Evolutionary conservation across 2,329 filamentous ascomycete genomes (phyloP).

Genomic region (Monilinia aucupariae): DNA sequence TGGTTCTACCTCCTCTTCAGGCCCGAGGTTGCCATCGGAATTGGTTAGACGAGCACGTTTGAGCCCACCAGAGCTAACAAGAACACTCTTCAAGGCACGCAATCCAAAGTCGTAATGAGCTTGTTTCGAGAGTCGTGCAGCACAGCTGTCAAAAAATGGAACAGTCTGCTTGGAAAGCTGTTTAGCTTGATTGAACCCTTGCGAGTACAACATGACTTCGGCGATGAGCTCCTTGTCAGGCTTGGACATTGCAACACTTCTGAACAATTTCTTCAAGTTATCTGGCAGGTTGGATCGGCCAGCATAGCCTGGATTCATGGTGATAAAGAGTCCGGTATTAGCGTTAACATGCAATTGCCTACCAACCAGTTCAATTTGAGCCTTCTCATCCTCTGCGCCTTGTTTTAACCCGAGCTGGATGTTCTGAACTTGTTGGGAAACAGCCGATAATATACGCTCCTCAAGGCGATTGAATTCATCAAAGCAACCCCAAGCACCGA

Average conservation of each 20-base stretch:
- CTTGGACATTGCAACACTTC: slow-evolving; percentile 99
- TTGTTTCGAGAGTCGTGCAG: slow-evolving; percentile 79
- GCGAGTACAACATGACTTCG: slow-evolving; percentile 99
- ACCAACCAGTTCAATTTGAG: slow-evolving; percentile 90
- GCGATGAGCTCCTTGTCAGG: slow-evolving; percentile 99
- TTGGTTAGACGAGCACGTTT: slow-evolving; percentile 74
- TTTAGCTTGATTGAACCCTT: slow-evolving; percentile 97
- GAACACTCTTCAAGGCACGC: slow-evolving; percentile 94
- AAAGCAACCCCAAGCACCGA: slow-evolving; percentile 99
- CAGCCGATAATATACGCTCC: slow-evolving; percentile 93
- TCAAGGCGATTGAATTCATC: slow-evolving; percentile 99
- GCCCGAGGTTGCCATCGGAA: slow-evolving; percentile 50
- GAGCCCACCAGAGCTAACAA: slow-evolving; percentile 93
- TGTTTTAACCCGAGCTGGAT: slow-evolving; percentile 94
- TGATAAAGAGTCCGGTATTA: slow-evolving; percentile 98
- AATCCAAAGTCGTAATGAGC: slow-evolving; percentile 99
- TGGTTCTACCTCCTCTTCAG: slow-evolving; percentile 75
- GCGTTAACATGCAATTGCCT: slow-evolving; percentile 83
- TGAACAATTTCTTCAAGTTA: slow-evolving; percentile 99
- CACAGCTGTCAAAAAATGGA: slow-evolving; percentile 94
- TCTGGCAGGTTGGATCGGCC: slow-evolving; percentile 96
- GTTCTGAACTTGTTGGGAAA: slow-evolving; percentile 98
- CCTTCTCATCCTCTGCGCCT: slow-evolving; percentile 70
- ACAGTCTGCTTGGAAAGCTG: slow-evolving; percentile 90
- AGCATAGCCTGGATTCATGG: slow-evolving; percentile 99